Evolutionary conservation across 495 filamentous ascomycete species (phyloP).

Genomic region (Xylaria venustula): DNA sequence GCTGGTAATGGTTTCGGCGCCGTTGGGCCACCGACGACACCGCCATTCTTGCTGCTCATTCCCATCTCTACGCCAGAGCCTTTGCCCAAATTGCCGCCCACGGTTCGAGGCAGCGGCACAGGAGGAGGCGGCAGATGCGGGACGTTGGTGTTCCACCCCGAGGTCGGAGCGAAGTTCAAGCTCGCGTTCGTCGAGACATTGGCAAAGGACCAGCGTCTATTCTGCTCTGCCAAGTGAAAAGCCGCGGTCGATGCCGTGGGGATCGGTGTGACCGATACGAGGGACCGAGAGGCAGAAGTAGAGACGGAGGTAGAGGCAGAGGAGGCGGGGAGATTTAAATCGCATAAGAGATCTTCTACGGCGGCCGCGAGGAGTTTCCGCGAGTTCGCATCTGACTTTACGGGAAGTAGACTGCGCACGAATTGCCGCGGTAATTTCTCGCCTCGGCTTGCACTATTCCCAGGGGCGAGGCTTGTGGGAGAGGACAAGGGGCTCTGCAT

Average conservation of each 20-base stretch:
- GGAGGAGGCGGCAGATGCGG: constrained; percentile 6
- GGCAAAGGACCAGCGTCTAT: constrained; percentile 5
- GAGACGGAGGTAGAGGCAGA: neutral
- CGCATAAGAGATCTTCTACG: constrained; percentile 26
- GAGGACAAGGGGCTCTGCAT: neutral
- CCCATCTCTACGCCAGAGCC: neutral
- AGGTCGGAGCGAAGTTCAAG: neutral
- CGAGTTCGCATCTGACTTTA: constrained; percentile 25
- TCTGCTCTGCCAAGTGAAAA: constrained; percentile 6
- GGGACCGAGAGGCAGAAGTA: neutral
- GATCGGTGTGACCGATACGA: neutral
- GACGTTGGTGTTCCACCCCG: neutral
- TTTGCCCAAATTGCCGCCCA: neutral
- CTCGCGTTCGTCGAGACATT: constrained; percentile 3
- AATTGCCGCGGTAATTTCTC: constrained; percentile 81
- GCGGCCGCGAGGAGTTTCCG: constrained; percentile 26
- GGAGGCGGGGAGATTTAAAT: constrained; percentile 14
- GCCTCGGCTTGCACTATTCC: constrained; percentile 60
- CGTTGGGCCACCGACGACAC: neutral
- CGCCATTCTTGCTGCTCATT: neutral
- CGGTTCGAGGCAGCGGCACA: constrained; percentile 2
- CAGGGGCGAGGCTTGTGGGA: neutral
- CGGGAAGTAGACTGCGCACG: constrained; percentile 69
- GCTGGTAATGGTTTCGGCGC: constrained; percentile 3
- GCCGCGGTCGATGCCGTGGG: constrained; percentile 1